These are phyloP conservation scores for Ophiostoma angusticollis DNA, from an alignment of 2,329 filamentous ascomycete genomes.

Conservation along the genomic window DNA sequence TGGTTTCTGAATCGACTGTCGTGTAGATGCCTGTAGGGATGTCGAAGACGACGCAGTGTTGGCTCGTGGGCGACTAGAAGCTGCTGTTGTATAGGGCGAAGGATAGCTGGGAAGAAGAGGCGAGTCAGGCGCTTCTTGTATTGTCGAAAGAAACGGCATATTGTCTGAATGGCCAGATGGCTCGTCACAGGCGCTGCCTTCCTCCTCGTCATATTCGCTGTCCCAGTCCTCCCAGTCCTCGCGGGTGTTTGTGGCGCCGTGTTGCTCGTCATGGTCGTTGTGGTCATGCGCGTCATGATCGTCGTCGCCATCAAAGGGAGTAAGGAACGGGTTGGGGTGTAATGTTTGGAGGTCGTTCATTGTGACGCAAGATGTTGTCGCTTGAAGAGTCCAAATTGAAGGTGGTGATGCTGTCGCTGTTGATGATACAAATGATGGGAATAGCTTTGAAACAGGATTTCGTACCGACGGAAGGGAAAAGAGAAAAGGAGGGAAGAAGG, in stretches of 20 bases:
- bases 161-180: slow-evolving; percentile 8
- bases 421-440: no score
- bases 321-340: slow-evolving; percentile 13
- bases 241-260: not conserved
- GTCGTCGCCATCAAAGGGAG: slow-evolving; percentile 9
- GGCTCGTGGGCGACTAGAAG: not conserved
- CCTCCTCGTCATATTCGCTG: slow-evolving; percentile 40
- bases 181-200: slow-evolving; percentile 11
- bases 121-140: slow-evolving; percentile 4
- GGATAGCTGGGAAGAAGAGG: not conserved
- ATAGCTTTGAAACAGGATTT: no score
- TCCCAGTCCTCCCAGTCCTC: slow-evolving; percentile 44
- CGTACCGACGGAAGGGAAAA: no score
- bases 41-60: not conserved
- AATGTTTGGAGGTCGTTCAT: slow-evolving; percentile 17
- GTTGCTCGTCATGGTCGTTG: not conserved
- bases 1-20: slow-evolving; percentile 26
- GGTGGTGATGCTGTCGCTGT: not conserved
- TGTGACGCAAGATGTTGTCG: not conserved
- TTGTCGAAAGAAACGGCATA: slow-evolving; percentile 4
- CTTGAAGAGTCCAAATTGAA: not conserved
- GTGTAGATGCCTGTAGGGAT: not conserved
- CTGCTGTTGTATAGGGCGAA: not conserved
- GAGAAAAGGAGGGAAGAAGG: no score
- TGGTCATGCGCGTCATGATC: not conserved